Evolutionary conservation across 2,329 filamentous ascomycete genomes (phyloP), one percentile per base, ranked within the genome.

Genomic region (Aspergillus vadensis): DNA sequence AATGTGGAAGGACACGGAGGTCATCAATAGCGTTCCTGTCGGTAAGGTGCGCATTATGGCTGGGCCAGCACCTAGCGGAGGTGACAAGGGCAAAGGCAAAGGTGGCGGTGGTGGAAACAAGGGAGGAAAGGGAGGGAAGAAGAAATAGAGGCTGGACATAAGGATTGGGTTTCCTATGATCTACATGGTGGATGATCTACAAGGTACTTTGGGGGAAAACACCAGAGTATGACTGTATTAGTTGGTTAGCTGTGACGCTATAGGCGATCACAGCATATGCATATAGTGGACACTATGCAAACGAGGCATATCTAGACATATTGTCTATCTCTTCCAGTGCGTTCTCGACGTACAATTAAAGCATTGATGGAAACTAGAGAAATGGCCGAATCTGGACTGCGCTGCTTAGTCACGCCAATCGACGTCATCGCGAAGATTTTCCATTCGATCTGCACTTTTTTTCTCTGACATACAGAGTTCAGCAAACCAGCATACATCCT

Each of bases 1-100:
- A 77, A 86, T 81, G 0, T 87, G 92, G 80, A 95, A 92, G 77
- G 86, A 91, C 21, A 88, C 91, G 61, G 93, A 97, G 78, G 85
- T 92, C 15, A 85, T 92, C 58, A 93, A 94, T 67, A 85, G 86
- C 4, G 85, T 97, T 65, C 91, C 92, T 0, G 91, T 96, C 0
- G 84, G 88, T 32, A 94, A 91, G 74, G 85, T 95, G 39, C 86
- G 90, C 69, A 86, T 96, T 41, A 90, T 96, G 86, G 86, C 90
- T 81, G 81, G 84, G 14, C 87, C 87, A 5, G 86, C 85, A 1
- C 76, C 74, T 32, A 78, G 78, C 25, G 76, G 80, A 2, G 71
- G 69, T 51, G 70, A 74, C 39, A 70, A 74, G 63, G 75, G 79
- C 17, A 74, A 81, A 30, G 76, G 71, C 56, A 60, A 75, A 68